Evolutionary conservation across 345 rosid species (phyloP), one percentile per base, ranked within the genome.

Genomic region (Zanthoxylum bungeanum): DNA sequence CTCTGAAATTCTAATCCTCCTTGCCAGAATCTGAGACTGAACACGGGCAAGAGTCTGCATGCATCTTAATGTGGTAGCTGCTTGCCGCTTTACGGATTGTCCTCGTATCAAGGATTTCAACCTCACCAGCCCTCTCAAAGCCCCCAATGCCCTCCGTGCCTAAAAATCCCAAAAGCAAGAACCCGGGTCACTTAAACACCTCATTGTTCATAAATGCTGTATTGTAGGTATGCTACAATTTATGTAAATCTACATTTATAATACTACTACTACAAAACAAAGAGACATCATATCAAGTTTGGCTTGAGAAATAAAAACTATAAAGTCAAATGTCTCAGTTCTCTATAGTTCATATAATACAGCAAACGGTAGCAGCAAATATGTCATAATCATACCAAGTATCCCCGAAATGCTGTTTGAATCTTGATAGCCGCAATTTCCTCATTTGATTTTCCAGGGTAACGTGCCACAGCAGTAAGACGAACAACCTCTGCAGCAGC

Each of bases 91-190:
- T 49, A 95, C 93, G n/a, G 88, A 55, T 53, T 87, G 90, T 34
- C 98, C 91, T 56, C 79, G 87, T 64, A 92, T 80, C 71, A 90
- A 76, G 25, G 91, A 75, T 78, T 85, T 92, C 76, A 95, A 81
- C 80, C 98, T 88, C 57, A 86, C 93, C 74, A 95, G 78, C 9
- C 99, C 99, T 81, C 90, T 86, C 73, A 89, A 82, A 61, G 97
- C 98, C 51, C 93, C 87, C 86, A 91, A 80, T 28, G 93, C 94
- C 77, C 97, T 89, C 78, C 90, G 84, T 52, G 99, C 96, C 99
- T 95, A 71, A 44, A 77, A 81, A 67, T 4, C 55, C 40, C 60
- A 66, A 61, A 59, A 69, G 68, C 75, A 33, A 68, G 49, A 36
- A 63, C 28, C 66, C 47, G 42, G 4, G 60, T 64, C 70, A 73